A percentile compares a stretch with the other conserved stretches of the same genome.
phyloP scores from a whole-genome alignment of 352 stramenopile species.

The Pythium monospermum region DNA sequence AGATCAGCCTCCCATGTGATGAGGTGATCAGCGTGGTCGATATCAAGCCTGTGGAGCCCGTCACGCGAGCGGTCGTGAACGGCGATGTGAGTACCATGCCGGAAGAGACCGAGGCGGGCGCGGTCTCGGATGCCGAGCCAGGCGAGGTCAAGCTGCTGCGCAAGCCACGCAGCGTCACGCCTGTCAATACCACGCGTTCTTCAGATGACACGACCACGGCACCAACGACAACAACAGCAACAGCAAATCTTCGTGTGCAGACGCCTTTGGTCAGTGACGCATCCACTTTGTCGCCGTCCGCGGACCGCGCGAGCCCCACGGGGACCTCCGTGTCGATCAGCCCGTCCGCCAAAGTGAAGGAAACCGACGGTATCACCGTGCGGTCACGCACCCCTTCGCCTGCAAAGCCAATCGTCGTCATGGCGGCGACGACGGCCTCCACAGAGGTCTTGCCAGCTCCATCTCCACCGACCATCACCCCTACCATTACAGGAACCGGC shows the following conservation, averaged over 20 bases:
- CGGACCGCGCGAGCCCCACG: conserved; percentile 5
- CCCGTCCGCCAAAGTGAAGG: conserved; percentile 23
- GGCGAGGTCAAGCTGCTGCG: conserved; percentile 8
- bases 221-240: not conserved
- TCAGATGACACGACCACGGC: not conserved
- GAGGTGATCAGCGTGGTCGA: no score
- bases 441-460: no score
- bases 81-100: not conserved
- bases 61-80: no score
- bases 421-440: not conserved
- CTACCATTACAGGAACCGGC: not conserved
- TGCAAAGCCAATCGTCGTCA: conserved; percentile 7
- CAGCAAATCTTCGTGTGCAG: conserved; percentile 3
- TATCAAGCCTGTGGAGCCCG: no score
- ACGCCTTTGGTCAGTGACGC: not conserved
- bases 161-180: no score
- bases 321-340: conserved; percentile 20
- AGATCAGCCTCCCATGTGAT: not conserved
- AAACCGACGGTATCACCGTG: conserved; percentile 1
- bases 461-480: no score
- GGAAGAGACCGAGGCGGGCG: no score
- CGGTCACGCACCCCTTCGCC: conserved; percentile 8
- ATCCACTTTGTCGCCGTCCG: conserved; percentile 6
- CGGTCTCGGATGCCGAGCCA: conserved; percentile 3
- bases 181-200: no score